Base-by-base conservation (phyloP, 2,329 filamentous ascomycete genomes). In the Monosporascus sp. region DNA sequence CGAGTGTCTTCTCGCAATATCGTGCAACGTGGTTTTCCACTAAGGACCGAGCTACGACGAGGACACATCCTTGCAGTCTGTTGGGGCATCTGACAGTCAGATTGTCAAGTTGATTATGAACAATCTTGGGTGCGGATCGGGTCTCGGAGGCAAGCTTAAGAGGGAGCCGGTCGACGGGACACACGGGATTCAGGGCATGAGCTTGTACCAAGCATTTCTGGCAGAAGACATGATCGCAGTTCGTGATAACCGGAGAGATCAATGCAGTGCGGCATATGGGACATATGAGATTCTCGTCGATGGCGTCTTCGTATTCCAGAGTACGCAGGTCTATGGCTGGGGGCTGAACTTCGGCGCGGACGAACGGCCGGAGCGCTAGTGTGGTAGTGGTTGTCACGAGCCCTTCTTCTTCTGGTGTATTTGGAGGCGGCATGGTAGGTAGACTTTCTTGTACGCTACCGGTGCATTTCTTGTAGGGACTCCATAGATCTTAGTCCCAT, bases 211-310 rank as follows among this genome's bases (percentile, higher is more conserved):
- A 71, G 62, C 84, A 87, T 5, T 73, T 72, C 50, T 78, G 76
- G 62, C 84, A 87, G 64, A 87, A 87, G 14, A 82, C 84, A 65
- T 87, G 84, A 54, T 85, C 81, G 68, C 84, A 87, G 7, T 73
- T 71, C 1, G 83, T 86, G 43, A 83, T 84, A 48, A 84, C 74
- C 0, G 84, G 83, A 16, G 80, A 74, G 48, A 86, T 71, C 43
- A 87, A 76, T 3, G 84, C 80, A 11, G 82, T 76, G 60, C 81
- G 81, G 69, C 84, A 87, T 56, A 83, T 79, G 3, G 79, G 78
- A 49, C 75, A 78, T 52, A 82, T 70, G 14, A 80, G 66, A 48
- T 77, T 79, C 52, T 75, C 68, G 59, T 81, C 78, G 24, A 67
- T 57, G 37, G 70, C 63, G 19, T 71, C 59, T 52, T 73, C 69